Percentiles rank a stretch among this genome's conserved stretches.
Conservation (phyloP, 805 yeast genomes). For the Pichia pseudocactophila region DNA sequence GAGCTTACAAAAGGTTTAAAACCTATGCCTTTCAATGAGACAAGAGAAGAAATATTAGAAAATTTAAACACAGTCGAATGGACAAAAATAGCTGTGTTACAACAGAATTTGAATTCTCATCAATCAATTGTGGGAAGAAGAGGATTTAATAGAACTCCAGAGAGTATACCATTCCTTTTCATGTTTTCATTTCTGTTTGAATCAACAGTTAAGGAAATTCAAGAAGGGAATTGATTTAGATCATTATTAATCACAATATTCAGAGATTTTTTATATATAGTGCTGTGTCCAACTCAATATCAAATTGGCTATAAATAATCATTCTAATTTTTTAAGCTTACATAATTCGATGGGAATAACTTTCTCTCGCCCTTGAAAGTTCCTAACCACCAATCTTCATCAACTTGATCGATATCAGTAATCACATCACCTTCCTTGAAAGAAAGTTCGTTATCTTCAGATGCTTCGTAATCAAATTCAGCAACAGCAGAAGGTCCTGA, state of each 20-base stretch:
- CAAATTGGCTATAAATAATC: background rate
- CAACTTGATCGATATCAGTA: constrained; percentile 75
- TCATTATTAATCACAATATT: background rate
- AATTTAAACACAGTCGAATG: constrained; percentile 60
- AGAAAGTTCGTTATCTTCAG: constrained; percentile 83
- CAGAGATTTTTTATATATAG: background rate
- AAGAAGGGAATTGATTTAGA: background rate
- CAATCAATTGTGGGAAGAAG: constrained; percentile 78
- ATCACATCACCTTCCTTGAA: constrained; percentile 81
- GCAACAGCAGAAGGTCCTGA: constrained; percentile 47
- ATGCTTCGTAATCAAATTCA: constrained; percentile 75
- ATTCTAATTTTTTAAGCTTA: constrained; percentile 27
- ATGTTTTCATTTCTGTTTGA: constrained; percentile 30
- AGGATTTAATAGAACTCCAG: constrained; percentile 43
- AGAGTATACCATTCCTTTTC: constrained; percentile 43
- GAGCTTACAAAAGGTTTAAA: constrained; percentile 13
- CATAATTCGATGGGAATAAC: constrained; percentile 89
- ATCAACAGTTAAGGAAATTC: background rate
- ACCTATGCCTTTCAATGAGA: constrained; percentile 20
- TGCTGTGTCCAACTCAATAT: background rate
- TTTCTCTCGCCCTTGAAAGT: constrained; percentile 69
- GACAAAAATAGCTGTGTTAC: constrained; percentile 67
- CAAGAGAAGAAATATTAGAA: constrained; percentile 31
- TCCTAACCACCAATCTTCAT: constrained; percentile 98
- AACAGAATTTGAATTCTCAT: constrained; percentile 73